Conservation (phyloP, 2,329 filamentous ascomycete genomes). For the Fonsecaea erecta region DNA sequence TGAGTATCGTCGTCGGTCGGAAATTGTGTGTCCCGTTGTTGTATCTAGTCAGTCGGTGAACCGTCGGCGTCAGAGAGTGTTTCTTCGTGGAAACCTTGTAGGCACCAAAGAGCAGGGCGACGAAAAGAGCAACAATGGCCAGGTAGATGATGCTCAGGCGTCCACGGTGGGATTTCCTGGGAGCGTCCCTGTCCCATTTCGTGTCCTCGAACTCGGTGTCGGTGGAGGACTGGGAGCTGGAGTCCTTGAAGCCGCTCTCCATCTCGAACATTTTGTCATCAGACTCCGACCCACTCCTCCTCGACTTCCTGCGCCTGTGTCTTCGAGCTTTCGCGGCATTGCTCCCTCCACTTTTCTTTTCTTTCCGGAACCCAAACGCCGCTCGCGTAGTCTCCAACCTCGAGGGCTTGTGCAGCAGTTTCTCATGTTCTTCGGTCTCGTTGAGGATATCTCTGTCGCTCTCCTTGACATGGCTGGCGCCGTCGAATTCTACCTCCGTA, state of each 20-base stretch:
- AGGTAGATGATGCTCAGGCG: constrained; percentile 35
- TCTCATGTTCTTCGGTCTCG: constrained; percentile 70
- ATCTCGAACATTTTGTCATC: constrained; percentile 85
- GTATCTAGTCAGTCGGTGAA: constrained; percentile 41
- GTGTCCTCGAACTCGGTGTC: constrained; percentile 58
- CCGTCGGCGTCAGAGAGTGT: constrained; percentile 35
- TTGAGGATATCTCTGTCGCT: constrained; percentile 57
- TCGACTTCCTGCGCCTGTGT: constrained; percentile 50
- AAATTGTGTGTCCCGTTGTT: constrained; percentile 89
- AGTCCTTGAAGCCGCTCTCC: constrained; percentile 76
- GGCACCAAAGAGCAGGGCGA: constrained; percentile 60
- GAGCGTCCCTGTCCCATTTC: constrained; percentile 42
- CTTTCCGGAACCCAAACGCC: constrained; percentile 49
- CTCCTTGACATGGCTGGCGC: constrained; percentile 18
- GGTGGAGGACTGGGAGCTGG: constrained; percentile 64
- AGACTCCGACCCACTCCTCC: constrained; percentile 58
- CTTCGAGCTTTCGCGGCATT: constrained; percentile 53
- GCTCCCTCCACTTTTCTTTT: constrained; percentile 51
- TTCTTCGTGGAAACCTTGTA: constrained; percentile 57
- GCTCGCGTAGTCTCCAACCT: constrained; percentile 45
- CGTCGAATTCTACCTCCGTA: constrained; percentile 15
- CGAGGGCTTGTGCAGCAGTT: constrained; percentile 49
- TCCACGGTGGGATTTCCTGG: constrained; percentile 37
- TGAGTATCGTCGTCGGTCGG: constrained; percentile 86
- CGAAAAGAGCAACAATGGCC: constrained; percentile 58